Evolutionary conservation across 345 rosid genomes (phyloP).

Genomic region (Stellera chamaejasme): DNA sequence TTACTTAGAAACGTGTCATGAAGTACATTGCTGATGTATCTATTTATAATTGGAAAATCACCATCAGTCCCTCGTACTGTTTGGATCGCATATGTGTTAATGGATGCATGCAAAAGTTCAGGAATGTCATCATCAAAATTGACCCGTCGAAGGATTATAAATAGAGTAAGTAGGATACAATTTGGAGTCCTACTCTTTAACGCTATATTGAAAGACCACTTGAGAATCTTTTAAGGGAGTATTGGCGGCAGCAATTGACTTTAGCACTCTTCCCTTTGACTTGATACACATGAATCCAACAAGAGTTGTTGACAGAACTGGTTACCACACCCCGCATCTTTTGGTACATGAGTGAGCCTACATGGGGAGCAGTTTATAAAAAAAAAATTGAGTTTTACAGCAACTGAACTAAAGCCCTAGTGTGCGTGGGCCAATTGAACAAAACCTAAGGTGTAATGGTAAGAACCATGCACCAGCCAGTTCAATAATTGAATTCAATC

Average conservation of each 20-base stretch:
- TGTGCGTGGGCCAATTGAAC: no score
- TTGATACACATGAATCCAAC: conserved; percentile 11
- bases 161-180: conserved; percentile 10
- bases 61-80: background rate
- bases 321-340: no score
- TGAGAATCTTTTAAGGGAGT: background rate
- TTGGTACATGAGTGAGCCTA: no score
- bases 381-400: no score
- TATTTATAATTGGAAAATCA: conserved; percentile 9
- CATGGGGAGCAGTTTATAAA: no score
- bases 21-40: background rate
- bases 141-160: background rate
- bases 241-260: background rate
- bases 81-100: background rate
- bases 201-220: background rate
- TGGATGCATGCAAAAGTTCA: background rate
- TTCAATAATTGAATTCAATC: no score
- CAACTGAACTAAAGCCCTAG: no score
- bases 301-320: conserved; percentile 5
- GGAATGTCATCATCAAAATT: conserved; percentile 9
- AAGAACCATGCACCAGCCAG: background rate
- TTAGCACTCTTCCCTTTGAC: conserved; percentile 4
- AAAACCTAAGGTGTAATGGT: no score
- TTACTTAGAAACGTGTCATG: background rate
- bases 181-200: background rate